Conservation (phyloP, 2,329 filamentous ascomycete genomes). For the Exophiala sideris region DNA sequence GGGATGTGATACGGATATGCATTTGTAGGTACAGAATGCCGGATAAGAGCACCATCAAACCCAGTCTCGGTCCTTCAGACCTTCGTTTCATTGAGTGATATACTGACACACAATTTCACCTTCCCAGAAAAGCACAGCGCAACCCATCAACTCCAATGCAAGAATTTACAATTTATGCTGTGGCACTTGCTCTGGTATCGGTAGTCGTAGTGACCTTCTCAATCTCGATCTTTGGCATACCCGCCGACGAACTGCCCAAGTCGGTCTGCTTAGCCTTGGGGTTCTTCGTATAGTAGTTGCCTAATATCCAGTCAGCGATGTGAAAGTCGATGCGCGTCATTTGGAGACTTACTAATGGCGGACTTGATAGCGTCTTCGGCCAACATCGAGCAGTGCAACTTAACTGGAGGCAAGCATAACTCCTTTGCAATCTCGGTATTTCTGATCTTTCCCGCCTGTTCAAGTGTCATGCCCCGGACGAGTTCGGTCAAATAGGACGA, state of each 20-base stretch:
- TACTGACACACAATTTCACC: conserved; percentile 6
- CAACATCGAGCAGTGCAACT: conserved; percentile 88
- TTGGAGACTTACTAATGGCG: conserved; percentile 54
- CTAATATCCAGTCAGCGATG: not conserved
- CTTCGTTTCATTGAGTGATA: too few relatives aligned
- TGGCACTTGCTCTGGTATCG: conserved; percentile 24
- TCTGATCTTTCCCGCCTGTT: conserved; percentile 86
- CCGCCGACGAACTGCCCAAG: conserved; percentile 63
- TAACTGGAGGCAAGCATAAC: conserved; percentile 81
- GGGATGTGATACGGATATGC: too few relatives aligned
- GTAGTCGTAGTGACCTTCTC: conserved; percentile 52
- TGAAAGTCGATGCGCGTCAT: not conserved
- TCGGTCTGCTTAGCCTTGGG: conserved; percentile 70
- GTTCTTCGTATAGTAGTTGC: conserved; percentile 74
- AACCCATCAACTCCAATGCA: too few relatives aligned
- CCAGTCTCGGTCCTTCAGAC: too few relatives aligned
- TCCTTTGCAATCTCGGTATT: conserved; percentile 99
- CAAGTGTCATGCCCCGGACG: conserved; percentile 91
- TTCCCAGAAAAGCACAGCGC: too few relatives aligned
- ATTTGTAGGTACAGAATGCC: too few relatives aligned
- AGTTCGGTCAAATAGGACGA: conserved; percentile 93
- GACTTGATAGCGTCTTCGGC: conserved; percentile 92
- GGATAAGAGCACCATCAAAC: too few relatives aligned
- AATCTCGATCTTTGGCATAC: conserved; percentile 64
- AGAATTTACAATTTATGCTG: conserved; percentile 11